Evolutionary conservation across 2,329 filamentous ascomycete genomes (phyloP), one percentile per base, ranked within the genome.

Genomic region (Diplodia scrobiculata): DNA sequence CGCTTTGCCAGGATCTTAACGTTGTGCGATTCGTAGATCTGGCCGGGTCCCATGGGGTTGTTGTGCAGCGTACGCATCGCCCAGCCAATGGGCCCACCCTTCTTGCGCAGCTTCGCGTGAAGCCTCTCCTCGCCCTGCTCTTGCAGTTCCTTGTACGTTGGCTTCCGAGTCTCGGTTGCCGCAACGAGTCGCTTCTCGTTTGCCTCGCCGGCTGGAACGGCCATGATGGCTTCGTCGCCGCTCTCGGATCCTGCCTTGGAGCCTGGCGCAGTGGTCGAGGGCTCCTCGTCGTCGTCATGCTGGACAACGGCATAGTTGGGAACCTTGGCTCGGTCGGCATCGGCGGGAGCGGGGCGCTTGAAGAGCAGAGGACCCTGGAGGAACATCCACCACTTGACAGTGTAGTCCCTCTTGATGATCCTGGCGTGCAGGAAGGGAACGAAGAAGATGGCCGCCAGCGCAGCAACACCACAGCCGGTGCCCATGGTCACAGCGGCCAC

Each of bases 301-400:
- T 93, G 90, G 29, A 93, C 79, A 48, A 93, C 90, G 53, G 89
- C 88, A 74, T 93, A 94, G 81, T 93, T 84, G 75, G 89, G 90
- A 11, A 93, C 86, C 3, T 78, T 77, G 70, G 86, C 86, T 19
- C 74, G 69, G 64, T 87, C 83, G 47, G 82, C 81, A 55, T 84
- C 82, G 0, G 79, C 77, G 21, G 84, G 83, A 21, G 82, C 76
- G 0, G 84, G 82, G 58, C 90, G 89, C 45, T 78, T 82, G 80
- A 76, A 74, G 41, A 77, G 73, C 41, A 87, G 79, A 54, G 89
- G 90, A 0, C 90, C 89, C 67, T 82, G 75, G 74, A 88, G 67
- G 73, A 87, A 79, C 74, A 86, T 82, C 77, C 81, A 90, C 84
- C 84, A 87, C 74, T 84, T 85, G 75, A 92, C 76, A 2, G 80